Percentiles rank a stretch among this genome's conserved stretches.
phyloP scores from a whole-genome alignment of 805 yeast genomes.

The Teunomyces cretensis region DNA sequence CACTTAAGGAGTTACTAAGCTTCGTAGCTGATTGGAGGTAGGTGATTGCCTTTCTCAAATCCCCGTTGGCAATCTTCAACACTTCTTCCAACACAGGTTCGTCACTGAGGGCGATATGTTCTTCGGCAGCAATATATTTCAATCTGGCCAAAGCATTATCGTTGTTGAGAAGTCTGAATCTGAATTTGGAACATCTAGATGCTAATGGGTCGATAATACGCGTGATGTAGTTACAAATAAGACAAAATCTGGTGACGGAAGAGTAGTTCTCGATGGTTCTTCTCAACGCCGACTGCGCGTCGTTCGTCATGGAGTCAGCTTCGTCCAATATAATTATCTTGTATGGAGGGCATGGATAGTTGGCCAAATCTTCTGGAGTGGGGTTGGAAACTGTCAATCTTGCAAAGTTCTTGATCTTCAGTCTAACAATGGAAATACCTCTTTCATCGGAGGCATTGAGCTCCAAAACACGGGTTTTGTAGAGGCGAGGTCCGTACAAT shows the following conservation, averaged over 20 bases:
- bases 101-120: constrained; percentile 24
- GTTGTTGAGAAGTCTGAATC: constrained; percentile 78
- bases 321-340: constrained; percentile 91
- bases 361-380: constrained; percentile 58
- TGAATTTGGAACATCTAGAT: constrained; percentile 91
- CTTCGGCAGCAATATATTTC: constrained; percentile 52
- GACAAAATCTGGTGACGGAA: constrained; percentile 83
- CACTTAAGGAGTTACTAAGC: constrained; percentile 33
- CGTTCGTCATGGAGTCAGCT: constrained; percentile 97
- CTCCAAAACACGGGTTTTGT: constrained; percentile 72
- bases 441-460: constrained; percentile 89
- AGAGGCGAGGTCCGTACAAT: constrained; percentile 67
- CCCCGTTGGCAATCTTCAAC: constrained; percentile 79
- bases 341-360: constrained; percentile 95
- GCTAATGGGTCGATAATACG: constrained; percentile 96
- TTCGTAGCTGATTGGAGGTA: constrained; percentile 81
- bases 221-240: constrained; percentile 94
- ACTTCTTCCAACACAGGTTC: constrained; percentile 64
- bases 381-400: constrained; percentile 83
- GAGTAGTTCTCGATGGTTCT: constrained; percentile 93
- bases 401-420: constrained; percentile 84
- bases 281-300: constrained; percentile 93
- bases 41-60: constrained; percentile 90
- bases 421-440: constrained; percentile 85
- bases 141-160: constrained; percentile 70